A percentile compares a stretch with the other conserved stretches of the same genome.
phyloP scores from a whole-genome alignment of 2,329 filamentous ascomycete genomes.

The Pseudogymnoascus sp. region DNA sequence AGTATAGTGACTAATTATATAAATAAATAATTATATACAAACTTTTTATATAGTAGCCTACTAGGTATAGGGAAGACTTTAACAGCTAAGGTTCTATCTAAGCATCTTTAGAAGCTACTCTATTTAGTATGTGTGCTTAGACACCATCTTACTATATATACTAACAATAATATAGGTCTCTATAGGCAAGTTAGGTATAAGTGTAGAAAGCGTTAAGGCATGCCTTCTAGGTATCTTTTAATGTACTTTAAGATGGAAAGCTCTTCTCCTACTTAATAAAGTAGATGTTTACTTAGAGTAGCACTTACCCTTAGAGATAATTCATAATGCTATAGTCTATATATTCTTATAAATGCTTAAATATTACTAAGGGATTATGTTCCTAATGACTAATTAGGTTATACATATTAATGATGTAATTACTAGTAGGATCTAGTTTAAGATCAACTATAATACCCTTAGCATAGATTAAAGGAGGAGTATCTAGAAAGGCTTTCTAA shows the following conservation, averaged over 20 bases:
- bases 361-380: too few species aligned
- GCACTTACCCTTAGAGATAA: too few species aligned
- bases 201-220: not conserved
- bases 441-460: conserved; percentile 16
- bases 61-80: not conserved
- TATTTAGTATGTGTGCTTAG: not conserved
- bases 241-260: not conserved
- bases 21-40: not conserved
- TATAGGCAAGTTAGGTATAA: not conserved
- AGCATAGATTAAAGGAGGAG: conserved; percentile 8
- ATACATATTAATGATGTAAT: conserved; percentile 15
- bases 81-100: conserved; percentile 10
- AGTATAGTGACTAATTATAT: not conserved
- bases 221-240: not conserved
- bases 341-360: too few species aligned
- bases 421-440: conserved; percentile 15
- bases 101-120: too few species aligned
- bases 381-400: conserved; percentile 26
- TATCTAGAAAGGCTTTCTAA: conserved; percentile 14
- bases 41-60: conserved; percentile 3
- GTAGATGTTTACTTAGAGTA: too few species aligned
- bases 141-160: not conserved
- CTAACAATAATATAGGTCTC: conserved; percentile 21
- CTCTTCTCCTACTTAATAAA: not conserved
- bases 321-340: too few species aligned